Percentiles rank a stretch among this genome's conserved stretches.
Evolutionary conservation across 1,284 basidiomycete species (phyloP).

Genomic region (Trichosporon sp.): DNA sequence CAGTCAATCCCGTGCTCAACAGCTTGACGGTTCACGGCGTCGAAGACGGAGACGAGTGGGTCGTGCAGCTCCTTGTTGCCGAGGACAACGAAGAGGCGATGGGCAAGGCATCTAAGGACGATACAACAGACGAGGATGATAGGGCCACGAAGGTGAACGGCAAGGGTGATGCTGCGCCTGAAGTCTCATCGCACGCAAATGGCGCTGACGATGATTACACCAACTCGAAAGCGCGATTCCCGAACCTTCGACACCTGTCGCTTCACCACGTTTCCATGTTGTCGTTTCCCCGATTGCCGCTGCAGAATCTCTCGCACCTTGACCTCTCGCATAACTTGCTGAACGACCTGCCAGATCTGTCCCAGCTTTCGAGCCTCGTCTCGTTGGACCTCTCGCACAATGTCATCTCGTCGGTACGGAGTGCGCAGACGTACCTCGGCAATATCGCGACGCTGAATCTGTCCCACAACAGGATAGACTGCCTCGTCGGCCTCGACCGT

Average conservation of each 20-base stretch:
- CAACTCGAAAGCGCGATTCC: conserved; percentile 42
- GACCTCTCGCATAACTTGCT: conserved; percentile 85
- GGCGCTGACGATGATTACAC: conserved; percentile 2
- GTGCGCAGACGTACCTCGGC: conserved; percentile 79
- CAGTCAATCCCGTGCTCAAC: conserved; percentile 43
- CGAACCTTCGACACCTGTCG: conserved; percentile 50
- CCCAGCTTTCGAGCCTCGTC: conserved; percentile 71
- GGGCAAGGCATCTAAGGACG: background rate
- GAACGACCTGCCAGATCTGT: conserved; percentile 64
- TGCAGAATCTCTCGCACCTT: conserved; percentile 84
- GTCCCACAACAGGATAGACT: conserved; percentile 83
- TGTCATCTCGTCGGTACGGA: conserved; percentile 92
- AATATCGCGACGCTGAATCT: conserved; percentile 76
- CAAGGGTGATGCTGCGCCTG: background rate
- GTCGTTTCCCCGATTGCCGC: conserved; percentile 63
- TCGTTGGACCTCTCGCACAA: conserved; percentile 91
- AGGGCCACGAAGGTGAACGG: background rate
- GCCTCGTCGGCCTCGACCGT: conserved; percentile 88
- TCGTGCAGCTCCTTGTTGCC: conserved; percentile 45
- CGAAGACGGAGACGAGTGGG: conserved; percentile 56
- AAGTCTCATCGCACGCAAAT: background rate
- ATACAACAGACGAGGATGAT: background rate
- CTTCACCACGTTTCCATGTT: conserved; percentile 47
- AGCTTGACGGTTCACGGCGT: conserved; percentile 53
- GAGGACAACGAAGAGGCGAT: background rate